Conservation (phyloP, 306 rosid species). For the Acacia confusa region DNA sequence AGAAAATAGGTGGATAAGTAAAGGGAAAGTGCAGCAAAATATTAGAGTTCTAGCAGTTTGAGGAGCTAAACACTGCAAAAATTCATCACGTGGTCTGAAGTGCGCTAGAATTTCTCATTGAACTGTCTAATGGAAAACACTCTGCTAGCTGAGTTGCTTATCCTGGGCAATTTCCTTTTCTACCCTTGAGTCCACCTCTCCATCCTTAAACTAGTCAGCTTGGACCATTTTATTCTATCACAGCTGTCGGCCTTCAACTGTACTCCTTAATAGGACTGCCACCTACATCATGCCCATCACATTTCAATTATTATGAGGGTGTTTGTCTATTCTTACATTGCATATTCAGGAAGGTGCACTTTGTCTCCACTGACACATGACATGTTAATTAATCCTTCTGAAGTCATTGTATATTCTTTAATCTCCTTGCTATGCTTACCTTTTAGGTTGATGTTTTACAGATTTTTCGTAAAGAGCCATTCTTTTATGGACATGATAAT, state of each 20-base stretch:
- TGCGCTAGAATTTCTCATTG: neutral
- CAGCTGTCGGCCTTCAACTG: neutral
- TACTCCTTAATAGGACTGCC: neutral
- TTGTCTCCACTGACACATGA: neutral
- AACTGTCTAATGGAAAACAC: neutral
- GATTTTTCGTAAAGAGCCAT: conserved; percentile 98
- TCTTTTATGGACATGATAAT: conserved; percentile 95
- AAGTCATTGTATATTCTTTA: conserved; percentile 26
- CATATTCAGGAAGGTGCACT: neutral
- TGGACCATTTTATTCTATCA: neutral
- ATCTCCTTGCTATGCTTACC: conserved; percentile 43
- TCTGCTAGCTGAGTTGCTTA: neutral
- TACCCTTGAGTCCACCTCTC: neutral
- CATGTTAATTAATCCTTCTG: conserved; percentile 15
- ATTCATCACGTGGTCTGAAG: neutral
- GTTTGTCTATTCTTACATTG: neutral
- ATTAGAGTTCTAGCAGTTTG: neutral
- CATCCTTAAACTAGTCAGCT: neutral
- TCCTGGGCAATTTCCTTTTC: neutral
- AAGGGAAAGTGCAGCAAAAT: neutral
- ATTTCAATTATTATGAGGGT: neutral
- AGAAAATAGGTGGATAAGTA: neutral
- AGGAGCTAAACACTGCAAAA: neutral
- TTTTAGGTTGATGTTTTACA: conserved; percentile 43
- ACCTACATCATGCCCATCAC: neutral